Evolutionary conservation across 2,329 filamentous ascomycete species (phyloP).

Genomic region (Sarocladiaceae sp.): DNA sequence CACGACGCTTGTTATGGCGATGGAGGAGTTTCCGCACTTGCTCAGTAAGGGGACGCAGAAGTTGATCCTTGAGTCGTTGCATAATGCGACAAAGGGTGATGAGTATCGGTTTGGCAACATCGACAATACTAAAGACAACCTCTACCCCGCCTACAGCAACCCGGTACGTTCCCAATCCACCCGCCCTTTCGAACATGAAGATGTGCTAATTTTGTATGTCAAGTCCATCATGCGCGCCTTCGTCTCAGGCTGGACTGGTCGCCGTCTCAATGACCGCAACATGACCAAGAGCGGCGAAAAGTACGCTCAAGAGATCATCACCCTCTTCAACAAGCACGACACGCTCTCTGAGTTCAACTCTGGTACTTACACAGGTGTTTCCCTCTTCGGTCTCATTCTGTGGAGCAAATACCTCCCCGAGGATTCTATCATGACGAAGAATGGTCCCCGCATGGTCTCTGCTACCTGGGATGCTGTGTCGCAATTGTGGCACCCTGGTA

Average conservation of each 20-base stretch:
- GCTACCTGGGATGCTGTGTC: conserved; percentile 49
- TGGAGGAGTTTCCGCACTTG: conserved; percentile 54
- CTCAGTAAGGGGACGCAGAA: conserved; percentile 29
- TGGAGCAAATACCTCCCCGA: conserved; percentile 56
- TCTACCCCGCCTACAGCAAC: conserved; percentile 60
- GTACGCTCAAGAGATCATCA: conserved; percentile 51
- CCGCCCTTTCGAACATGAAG: neutral
- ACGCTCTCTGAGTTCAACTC: conserved; percentile 61
- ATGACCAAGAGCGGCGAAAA: conserved; percentile 54
- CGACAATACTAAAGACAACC: conserved; percentile 47
- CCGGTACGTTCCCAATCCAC: conserved; percentile 21
- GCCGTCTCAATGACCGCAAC: conserved; percentile 48
- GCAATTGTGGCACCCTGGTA: conserved; percentile 51
- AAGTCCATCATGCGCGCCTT: conserved; percentile 57
- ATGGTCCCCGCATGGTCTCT: conserved; percentile 46
- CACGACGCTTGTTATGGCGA: conserved; percentile 51
- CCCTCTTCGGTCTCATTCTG: conserved; percentile 52
- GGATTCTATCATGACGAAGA: conserved; percentile 47
- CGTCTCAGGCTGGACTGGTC: conserved; percentile 54
- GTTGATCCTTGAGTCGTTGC: conserved; percentile 48
- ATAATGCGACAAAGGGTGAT: conserved; percentile 54
- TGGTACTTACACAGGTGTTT: conserved; percentile 60
- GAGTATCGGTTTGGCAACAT: conserved; percentile 57
- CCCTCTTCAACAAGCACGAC: conserved; percentile 49
- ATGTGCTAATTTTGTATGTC: neutral